Conservation (phyloP, 192 early-diverging fungal species). For the Chytriomyces hyalinus region DNA sequence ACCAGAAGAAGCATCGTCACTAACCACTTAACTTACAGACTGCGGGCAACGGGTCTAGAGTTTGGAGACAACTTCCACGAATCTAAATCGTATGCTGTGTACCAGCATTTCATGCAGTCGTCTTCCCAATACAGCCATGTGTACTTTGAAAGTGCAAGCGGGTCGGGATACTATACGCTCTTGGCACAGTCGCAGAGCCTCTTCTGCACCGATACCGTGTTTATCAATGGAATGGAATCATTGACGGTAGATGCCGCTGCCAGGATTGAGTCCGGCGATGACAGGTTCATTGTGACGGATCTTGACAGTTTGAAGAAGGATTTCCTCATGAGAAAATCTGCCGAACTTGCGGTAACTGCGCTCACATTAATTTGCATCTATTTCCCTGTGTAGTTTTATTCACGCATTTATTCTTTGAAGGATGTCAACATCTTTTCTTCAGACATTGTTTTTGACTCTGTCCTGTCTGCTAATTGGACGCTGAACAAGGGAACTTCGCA, state of each 20-base stretch:
- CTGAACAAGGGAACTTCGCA: constrained; percentile 28
- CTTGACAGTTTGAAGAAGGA: constrained; percentile 39
- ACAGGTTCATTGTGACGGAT: constrained; percentile 12
- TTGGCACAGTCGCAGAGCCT: constrained; percentile 40
- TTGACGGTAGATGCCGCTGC: constrained; percentile 19
- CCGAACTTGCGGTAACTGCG: constrained; percentile 40
- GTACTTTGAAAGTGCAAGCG: constrained; percentile 36
- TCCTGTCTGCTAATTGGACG: constrained; percentile 27
- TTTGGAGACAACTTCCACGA: constrained; percentile 39
- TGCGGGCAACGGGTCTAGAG: constrained; percentile 31
- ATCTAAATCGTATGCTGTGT: constrained; percentile 39
- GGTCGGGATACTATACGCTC: constrained; percentile 45
- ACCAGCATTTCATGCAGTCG: constrained; percentile 33
- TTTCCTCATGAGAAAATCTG: constrained; percentile 33
- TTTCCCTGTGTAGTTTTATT: not conserved
- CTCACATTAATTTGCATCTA: not conserved
- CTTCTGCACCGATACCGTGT: constrained; percentile 39
- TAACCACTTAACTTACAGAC: constrained; percentile 12
- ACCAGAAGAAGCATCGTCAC: not conserved
- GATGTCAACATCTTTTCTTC: constrained; percentile 44
- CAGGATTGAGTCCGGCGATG: constrained; percentile 16
- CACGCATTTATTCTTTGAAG: not conserved
- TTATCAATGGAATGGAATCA: constrained; percentile 39
- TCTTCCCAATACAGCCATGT: constrained; percentile 27
- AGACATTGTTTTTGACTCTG: constrained; percentile 30